phyloP scores from a whole-genome alignment of 148 eudicot genomes.

The Bassia scoparia region DNA sequence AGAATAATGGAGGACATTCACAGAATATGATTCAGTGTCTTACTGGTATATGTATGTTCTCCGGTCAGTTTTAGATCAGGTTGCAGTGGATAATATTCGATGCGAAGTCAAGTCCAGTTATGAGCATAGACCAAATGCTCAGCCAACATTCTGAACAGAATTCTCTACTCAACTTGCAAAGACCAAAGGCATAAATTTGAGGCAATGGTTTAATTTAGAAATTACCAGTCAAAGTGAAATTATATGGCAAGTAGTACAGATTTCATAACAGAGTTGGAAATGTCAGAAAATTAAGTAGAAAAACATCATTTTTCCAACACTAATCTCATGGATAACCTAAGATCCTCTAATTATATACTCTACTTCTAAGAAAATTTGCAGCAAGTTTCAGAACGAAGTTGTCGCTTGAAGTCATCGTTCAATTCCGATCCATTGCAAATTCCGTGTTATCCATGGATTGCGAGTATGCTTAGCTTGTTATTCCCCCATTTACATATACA shows the following conservation, averaged over 20 bases:
- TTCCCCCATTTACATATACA: not conserved
- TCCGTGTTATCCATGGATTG: conserved; percentile 3
- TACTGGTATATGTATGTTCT: too few species aligned
- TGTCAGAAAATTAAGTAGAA: not conserved
- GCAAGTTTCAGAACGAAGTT: not conserved
- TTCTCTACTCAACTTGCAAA: too few species aligned
- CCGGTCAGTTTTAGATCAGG: too few species aligned
- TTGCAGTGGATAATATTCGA: too few species aligned
- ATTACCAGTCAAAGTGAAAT: too few species aligned
- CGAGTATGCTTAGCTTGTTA: not conserved
- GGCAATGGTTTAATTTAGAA: too few species aligned
- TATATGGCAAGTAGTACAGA: not conserved
- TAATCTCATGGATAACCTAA: not conserved
- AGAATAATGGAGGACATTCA: not conserved
- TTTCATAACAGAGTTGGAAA: conserved; percentile 1
- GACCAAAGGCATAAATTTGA: too few species aligned
- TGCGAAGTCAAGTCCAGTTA: too few species aligned
- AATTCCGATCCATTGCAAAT: not conserved
- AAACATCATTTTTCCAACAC: not conserved
- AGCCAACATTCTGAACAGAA: too few species aligned
- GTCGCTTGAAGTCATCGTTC: not conserved
- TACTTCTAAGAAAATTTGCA: not conserved
- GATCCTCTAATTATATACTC: not conserved
- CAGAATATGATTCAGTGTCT: conserved; percentile 3
- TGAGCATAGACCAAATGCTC: too few species aligned